Evolutionary conservation across 495 filamentous ascomycete species (phyloP).

Genomic region (Penicillium waksmanii): DNA sequence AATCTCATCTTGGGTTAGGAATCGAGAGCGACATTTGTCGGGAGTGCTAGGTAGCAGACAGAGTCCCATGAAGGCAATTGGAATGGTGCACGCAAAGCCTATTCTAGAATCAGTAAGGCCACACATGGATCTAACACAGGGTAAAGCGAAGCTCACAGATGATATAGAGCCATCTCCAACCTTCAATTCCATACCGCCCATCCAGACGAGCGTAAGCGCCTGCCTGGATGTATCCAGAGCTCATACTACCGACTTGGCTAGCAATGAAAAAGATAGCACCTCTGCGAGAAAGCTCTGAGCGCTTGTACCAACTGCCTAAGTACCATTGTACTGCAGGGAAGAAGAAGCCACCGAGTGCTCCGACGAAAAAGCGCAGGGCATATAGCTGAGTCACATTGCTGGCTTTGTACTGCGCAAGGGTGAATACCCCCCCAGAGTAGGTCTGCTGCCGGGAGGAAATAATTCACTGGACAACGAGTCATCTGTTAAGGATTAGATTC

Average conservation of each 20-base stretch:
- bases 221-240: constrained; percentile 48
- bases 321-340: constrained; percentile 58
- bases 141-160: constrained; percentile 35
- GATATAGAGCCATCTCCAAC: constrained; percentile 55
- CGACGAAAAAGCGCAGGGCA: constrained; percentile 79
- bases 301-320: constrained; percentile 39
- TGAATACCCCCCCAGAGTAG: constrained; percentile 48
- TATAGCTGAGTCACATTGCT: constrained; percentile 32
- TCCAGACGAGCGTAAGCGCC: constrained; percentile 42
- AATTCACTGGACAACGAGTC: constrained; percentile 33
- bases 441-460: constrained; percentile 39
- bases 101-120: constrained; percentile 17
- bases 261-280: constrained; percentile 50
- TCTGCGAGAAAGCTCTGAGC: constrained; percentile 39
- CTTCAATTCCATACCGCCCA: constrained; percentile 44
- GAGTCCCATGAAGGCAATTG: constrained; percentile 30
- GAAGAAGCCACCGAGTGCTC: constrained; percentile 80
- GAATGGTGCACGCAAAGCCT: constrained; percentile 35
- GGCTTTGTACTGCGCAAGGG: constrained; percentile 42
- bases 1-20: constrained; percentile 41
- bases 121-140: not conserved
- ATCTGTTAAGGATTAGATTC: constrained; percentile 22
- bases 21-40: constrained; percentile 40
- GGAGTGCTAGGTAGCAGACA: constrained; percentile 44
- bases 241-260: constrained; percentile 46